A percentile compares a stretch with the other conserved stretches of the same genome.
Conservation (phyloP, 2,329 filamentous ascomycete genomes). For the Fusarium chuoi region DNA sequence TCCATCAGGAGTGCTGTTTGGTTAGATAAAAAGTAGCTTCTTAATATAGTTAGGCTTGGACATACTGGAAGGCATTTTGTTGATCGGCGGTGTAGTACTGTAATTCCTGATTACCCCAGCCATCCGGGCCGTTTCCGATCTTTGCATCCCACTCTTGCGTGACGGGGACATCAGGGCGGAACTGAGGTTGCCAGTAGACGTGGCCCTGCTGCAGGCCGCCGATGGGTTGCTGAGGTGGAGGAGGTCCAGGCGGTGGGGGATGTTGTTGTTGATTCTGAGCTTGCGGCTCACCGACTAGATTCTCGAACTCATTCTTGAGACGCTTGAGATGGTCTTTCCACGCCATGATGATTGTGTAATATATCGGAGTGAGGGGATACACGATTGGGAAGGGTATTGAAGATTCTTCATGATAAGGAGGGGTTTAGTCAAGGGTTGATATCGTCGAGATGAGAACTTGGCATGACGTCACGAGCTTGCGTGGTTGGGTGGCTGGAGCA, state of each 20-base stretch:
- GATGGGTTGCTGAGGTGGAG: conserved; percentile 37
- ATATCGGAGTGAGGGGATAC: too few species aligned
- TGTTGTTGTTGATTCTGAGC: conserved; percentile 36
- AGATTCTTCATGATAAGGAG: neutral
- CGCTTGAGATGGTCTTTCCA: conserved; percentile 54
- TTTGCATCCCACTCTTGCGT: conserved; percentile 64
- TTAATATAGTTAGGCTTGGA: neutral
- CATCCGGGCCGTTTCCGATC: conserved; percentile 64
- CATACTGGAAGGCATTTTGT: conserved; percentile 63
- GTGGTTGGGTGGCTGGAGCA: conserved; percentile 17
- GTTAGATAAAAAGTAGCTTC: neutral
- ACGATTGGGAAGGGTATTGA: neutral
- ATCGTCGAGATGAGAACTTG: conserved; percentile 6
- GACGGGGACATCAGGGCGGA: conserved; percentile 58
- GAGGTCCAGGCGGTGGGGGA: conserved; percentile 31
- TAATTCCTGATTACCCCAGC: conserved; percentile 71
- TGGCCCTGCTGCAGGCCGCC: conserved; percentile 23
- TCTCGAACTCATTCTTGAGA: conserved; percentile 53
- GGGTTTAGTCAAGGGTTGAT: neutral
- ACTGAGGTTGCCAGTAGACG: conserved; percentile 64
- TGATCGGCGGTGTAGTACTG: conserved; percentile 64
- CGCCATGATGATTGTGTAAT: conserved; percentile 38
- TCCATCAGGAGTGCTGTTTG: conserved; percentile 55
- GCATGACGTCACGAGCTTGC: conserved; percentile 30
- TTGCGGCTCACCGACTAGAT: conserved; percentile 46